These are phyloP conservation scores for Ganoderma leucocontextum DNA, from an alignment of 1,284 basidiomycete species.

Conservation along the genomic window DNA sequence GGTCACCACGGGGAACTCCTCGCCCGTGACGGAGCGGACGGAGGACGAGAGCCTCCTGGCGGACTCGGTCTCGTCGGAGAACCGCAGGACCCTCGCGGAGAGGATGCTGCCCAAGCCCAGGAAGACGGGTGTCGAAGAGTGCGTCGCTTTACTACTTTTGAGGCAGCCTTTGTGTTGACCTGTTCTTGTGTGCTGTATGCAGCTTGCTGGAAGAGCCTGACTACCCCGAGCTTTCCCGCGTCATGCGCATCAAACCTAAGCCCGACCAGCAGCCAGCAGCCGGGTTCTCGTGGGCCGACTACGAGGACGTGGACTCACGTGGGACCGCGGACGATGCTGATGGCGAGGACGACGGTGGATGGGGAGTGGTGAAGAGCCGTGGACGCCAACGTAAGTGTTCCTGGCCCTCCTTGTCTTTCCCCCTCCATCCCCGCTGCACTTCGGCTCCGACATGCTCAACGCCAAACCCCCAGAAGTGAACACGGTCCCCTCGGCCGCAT, in stretches of 20 bases:
- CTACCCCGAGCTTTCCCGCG: conserved; percentile 61
- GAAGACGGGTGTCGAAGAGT: conserved; percentile 76
- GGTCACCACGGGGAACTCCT: conserved; percentile 59
- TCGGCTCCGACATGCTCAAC: conserved; percentile 2
- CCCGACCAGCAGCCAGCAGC: conserved; percentile 63
- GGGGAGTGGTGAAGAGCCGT: conserved; percentile 76
- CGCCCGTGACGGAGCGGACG: conserved; percentile 55
- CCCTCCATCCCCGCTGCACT: not conserved
- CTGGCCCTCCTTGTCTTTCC: not conserved
- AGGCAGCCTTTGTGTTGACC: conserved; percentile 11
- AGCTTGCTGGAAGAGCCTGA: conserved; percentile 72
- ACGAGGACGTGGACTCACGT: conserved; percentile 67
- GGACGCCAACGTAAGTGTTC: conserved; percentile 52
- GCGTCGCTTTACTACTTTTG: conserved; percentile 38
- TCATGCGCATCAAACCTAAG: conserved; percentile 67
- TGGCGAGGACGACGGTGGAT: conserved; percentile 65
- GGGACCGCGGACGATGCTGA: conserved; percentile 60
- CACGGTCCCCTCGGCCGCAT: conserved; percentile 27
- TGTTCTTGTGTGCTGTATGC: conserved; percentile 9
- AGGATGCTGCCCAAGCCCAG: conserved; percentile 63
- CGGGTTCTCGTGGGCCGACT: conserved; percentile 79
- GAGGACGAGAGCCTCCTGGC: conserved; percentile 45
- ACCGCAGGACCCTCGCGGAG: conserved; percentile 62
- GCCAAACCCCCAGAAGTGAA: conserved; percentile 30
- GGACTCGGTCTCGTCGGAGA: conserved; percentile 35